A percentile compares a stretch with the other conserved stretches of the same genome.
phyloP scores from a whole-genome alignment of 805 yeast species.

The Nakazawaea laoshanensis region DNA sequence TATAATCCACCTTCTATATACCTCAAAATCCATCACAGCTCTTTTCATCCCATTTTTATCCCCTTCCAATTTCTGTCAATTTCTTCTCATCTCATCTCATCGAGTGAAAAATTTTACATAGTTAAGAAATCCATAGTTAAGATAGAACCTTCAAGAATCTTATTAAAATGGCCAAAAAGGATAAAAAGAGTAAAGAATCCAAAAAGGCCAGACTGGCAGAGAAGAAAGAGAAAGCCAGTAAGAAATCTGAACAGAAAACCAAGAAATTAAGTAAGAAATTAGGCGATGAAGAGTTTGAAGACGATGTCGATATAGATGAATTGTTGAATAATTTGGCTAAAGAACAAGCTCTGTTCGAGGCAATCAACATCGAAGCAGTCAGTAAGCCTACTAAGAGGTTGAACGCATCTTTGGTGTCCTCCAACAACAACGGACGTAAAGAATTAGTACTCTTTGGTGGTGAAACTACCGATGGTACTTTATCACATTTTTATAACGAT shows the following conservation, averaged over 20 bases:
- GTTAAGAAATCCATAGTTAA: too few species aligned
- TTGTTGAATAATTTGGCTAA: slow-evolving; percentile 67
- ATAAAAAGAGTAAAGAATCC: slow-evolving; percentile 81
- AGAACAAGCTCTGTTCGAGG: slow-evolving; percentile 74
- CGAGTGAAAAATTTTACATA: too few species aligned
- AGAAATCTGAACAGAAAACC: slow-evolving; percentile 66
- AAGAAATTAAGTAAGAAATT: slow-evolving; percentile 68
- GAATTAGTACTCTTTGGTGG: slow-evolving; percentile 90
- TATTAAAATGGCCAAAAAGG: slow-evolving; percentile 68
- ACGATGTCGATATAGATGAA: slow-evolving; percentile 80
- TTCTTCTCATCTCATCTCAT: too few species aligned
- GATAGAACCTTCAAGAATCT: not conserved
- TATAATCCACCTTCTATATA: too few species aligned
- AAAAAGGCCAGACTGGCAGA: slow-evolving; percentile 83
- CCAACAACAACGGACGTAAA: slow-evolving; percentile 64
- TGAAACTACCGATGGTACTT: slow-evolving; percentile 44
- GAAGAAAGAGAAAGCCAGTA: slow-evolving; percentile 66
- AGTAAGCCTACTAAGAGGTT: slow-evolving; percentile 60
- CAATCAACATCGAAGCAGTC: slow-evolving; percentile 52
- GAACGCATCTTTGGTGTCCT: slow-evolving; percentile 67
- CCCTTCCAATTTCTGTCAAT: too few species aligned
- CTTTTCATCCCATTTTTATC: too few species aligned
- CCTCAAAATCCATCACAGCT: too few species aligned
- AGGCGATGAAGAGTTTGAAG: slow-evolving; percentile 75
- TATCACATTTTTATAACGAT: slow-evolving; percentile 75